These are phyloP conservation scores for Tetramitus jugosus DNA, from an alignment of 208 protist genomes.

Conservation along the genomic window DNA sequence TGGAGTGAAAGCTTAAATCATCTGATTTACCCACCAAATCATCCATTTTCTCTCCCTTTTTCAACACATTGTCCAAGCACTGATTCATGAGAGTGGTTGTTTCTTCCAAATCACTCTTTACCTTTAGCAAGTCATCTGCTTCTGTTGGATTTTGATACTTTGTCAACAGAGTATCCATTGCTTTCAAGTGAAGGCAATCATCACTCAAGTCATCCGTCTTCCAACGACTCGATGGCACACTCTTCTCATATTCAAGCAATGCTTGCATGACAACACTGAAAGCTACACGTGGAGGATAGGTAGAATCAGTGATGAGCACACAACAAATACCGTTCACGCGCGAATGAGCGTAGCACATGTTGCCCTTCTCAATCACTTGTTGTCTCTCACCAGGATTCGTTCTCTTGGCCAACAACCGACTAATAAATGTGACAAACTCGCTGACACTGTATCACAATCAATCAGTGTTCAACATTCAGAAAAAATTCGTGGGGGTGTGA, in stretches of 20 bases:
- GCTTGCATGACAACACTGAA: background rate
- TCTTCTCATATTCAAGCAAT: conserved; percentile 9
- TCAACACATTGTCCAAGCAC: conserved; percentile 28
- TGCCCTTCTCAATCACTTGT: background rate
- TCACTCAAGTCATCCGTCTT: background rate
- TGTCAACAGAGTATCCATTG: background rate
- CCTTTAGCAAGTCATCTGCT: conserved; percentile 30
- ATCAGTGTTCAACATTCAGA: background rate
- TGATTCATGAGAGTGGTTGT: conserved; percentile 34
- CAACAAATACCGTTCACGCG: background rate
- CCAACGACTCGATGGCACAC: background rate
- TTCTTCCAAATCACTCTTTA: conserved; percentile 34
- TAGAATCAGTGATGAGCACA: background rate
- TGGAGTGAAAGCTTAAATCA: conserved; percentile 3
- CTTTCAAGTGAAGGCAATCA: background rate
- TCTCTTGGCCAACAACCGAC: background rate
- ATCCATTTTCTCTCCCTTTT: conserved; percentile 31
- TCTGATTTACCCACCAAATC: conserved; percentile 25
- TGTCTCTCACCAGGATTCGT: background rate
- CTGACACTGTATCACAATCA: background rate
- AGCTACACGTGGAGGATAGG: background rate
- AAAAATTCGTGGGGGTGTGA: no score
- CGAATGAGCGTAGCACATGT: background rate
- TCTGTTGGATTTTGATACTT: conserved; percentile 32
- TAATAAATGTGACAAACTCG: background rate